These are phyloP conservation scores for Mortierella sp. DNA, from an alignment of 371 early-diverging fungal species.

Conservation along the genomic window DNA sequence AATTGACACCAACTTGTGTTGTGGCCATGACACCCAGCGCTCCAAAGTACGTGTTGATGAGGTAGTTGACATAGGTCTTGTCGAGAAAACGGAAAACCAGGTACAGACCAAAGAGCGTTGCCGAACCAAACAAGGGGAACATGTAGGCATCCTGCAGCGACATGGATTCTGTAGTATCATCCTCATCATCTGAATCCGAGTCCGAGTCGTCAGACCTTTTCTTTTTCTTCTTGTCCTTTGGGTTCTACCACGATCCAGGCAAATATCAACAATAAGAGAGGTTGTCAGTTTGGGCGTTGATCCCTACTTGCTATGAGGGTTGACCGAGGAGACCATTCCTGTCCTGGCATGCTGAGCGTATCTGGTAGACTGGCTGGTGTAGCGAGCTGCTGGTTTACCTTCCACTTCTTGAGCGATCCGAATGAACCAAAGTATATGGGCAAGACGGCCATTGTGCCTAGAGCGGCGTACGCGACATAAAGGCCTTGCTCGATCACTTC, in stretches of 20 bases:
- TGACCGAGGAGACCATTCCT: conserved; percentile 29
- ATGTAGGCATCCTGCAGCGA: conserved; percentile 90
- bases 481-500: conserved; percentile 57
- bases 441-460: conserved; percentile 86
- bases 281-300: not conserved
- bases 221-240: conserved; percentile 41
- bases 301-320: too few species aligned
- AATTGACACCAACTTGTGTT: conserved; percentile 70
- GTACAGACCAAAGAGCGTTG: conserved; percentile 85
- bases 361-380: conserved; percentile 11
- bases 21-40: conserved; percentile 84
- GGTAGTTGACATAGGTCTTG: conserved; percentile 85
- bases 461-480: conserved; percentile 87
- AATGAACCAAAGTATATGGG: conserved; percentile 92
- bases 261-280: not conserved
- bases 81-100: conserved; percentile 86
- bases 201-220: conserved; percentile 63
- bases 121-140: conserved; percentile 93
- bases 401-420: conserved; percentile 77
- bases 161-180: conserved; percentile 78
- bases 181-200: conserved; percentile 64
- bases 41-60: conserved; percentile 90
- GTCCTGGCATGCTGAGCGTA: conserved; percentile 33
- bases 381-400: conserved; percentile 56
- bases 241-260: conserved; percentile 16